A percentile compares a stretch with the other conserved stretches of the same genome.
Conservation (phyloP, 176 grass and related monocot genomes). For the Carex littledalei region DNA sequence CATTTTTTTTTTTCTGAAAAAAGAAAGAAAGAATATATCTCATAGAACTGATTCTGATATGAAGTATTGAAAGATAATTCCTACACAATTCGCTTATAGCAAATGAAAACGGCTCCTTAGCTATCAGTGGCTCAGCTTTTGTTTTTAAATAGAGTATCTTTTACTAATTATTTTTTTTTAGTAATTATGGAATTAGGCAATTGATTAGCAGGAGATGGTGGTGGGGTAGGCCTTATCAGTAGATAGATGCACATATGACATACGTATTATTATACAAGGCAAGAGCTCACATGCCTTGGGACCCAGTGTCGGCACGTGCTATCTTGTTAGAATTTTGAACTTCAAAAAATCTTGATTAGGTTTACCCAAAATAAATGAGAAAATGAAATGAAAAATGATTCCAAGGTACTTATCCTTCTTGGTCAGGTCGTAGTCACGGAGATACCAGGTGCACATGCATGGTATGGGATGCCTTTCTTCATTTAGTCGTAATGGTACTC, state of each 20-base stretch:
- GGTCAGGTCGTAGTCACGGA: slow-evolving; percentile 14
- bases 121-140: not conserved
- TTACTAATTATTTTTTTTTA: not conserved
- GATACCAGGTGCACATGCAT: slow-evolving; percentile 13
- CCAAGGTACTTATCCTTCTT: slow-evolving; percentile 12
- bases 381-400: not conserved
- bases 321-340: slow-evolving; percentile 4
- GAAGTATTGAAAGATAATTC: not conserved
- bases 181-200: slow-evolving; percentile 8
- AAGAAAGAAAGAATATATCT: not conserved
- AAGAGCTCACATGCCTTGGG: slow-evolving; percentile 25
- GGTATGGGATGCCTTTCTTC: slow-evolving; percentile 18
- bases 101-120: not conserved
- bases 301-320: slow-evolving; percentile 24
- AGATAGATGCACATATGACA: not conserved
- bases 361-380: not conserved
- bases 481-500: not conserved
- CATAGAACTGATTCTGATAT: not conserved
- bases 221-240: slow-evolving; percentile 10
- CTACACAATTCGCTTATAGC: not conserved
- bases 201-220: slow-evolving; percentile 11
- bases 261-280: slow-evolving; percentile 19
- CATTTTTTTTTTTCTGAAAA: not conserved
- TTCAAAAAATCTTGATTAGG: not conserved
- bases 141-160: not conserved